Conservation (phyloP, 345 rosid species). For the Turnera subulata region DNA sequence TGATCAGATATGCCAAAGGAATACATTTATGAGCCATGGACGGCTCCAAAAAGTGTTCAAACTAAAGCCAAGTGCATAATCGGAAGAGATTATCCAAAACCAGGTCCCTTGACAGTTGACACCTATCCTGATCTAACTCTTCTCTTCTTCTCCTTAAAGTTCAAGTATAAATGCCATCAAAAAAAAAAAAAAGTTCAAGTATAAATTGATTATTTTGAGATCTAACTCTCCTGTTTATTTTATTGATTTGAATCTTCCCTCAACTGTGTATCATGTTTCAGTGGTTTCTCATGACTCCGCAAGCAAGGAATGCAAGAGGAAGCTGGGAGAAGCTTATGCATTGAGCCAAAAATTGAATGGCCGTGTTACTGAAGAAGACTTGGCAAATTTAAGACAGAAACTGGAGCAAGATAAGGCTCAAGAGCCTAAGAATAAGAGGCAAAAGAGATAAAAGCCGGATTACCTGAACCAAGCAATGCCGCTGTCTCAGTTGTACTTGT, state of each 20-base stretch:
- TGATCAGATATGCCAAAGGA: conserved; percentile 88
- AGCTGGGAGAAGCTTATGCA: conserved; percentile 75
- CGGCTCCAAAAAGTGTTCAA: conserved; percentile 81
- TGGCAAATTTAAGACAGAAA: conserved; percentile 53
- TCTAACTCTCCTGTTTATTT: not conserved
- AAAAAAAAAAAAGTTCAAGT: no score
- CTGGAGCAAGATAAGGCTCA: conserved; percentile 38
- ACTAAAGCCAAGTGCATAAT: conserved; percentile 76
- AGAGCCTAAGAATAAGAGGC: conserved; percentile 33
- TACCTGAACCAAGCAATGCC: no score
- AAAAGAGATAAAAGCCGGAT: conserved; percentile 28
- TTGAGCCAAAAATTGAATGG: conserved; percentile 56
- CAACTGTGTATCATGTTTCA: conserved; percentile 26
- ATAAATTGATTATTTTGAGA: no score
- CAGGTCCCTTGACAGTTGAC: conserved; percentile 42
- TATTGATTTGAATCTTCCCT: not conserved
- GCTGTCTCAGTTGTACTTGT: no score
- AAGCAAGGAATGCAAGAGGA: conserved; percentile 79
- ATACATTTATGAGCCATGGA: conserved; percentile 94
- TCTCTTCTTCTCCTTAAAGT: not conserved
- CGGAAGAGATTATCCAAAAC: conserved; percentile 84
- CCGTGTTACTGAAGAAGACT: conserved; percentile 51
- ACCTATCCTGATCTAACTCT: not conserved
- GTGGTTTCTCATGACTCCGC: conserved; percentile 82
- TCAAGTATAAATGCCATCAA: no score